Percentiles rank a stretch among this genome's conserved stretches.
Evolutionary conservation across 768 basidiomycete species (phyloP).

Genomic region (Cyathus striatus): DNA sequence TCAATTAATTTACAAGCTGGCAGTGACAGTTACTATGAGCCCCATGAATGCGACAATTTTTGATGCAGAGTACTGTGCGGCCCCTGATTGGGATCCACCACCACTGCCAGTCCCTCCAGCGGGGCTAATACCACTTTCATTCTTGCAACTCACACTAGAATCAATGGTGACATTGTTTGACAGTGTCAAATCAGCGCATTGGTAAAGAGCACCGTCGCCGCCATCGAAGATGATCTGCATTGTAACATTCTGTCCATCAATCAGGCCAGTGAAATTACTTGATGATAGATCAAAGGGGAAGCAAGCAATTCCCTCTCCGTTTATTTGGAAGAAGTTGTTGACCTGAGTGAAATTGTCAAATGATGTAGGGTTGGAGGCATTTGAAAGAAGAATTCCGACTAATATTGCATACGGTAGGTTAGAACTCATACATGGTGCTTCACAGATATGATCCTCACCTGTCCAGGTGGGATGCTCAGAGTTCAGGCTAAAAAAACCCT

Average conservation of each 20-base stretch:
- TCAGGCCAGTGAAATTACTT: constrained; percentile 43
- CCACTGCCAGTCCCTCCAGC: background rate
- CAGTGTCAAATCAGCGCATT: constrained; percentile 82
- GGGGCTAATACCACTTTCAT: constrained; percentile 17
- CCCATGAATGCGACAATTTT: too few relatives aligned
- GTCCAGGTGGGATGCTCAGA: constrained; percentile 64
- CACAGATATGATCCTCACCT: constrained; percentile 30
- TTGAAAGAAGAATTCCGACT: constrained; percentile 55
- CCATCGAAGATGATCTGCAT: constrained; percentile 59
- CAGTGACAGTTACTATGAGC: too few relatives aligned
- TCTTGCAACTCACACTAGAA: constrained; percentile 31
- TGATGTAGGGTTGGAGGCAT: constrained; percentile 50
- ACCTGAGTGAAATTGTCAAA: constrained; percentile 59
- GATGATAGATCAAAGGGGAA: constrained; percentile 57
- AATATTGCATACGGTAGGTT: constrained; percentile 2
- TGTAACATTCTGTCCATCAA: constrained; percentile 68
- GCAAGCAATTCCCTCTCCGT: constrained; percentile 61
- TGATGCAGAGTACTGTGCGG: too few relatives aligned
- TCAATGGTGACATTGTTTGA: constrained; percentile 46
- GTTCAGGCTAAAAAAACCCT: constrained; percentile 58
- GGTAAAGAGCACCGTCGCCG: constrained; percentile 65
- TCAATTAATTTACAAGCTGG: too few relatives aligned
- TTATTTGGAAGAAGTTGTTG: constrained; percentile 43
- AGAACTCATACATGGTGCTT: background rate
- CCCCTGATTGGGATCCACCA: too few relatives aligned